Conservation (phyloP, 306 rosid species). For the Lupinus albus region DNA sequence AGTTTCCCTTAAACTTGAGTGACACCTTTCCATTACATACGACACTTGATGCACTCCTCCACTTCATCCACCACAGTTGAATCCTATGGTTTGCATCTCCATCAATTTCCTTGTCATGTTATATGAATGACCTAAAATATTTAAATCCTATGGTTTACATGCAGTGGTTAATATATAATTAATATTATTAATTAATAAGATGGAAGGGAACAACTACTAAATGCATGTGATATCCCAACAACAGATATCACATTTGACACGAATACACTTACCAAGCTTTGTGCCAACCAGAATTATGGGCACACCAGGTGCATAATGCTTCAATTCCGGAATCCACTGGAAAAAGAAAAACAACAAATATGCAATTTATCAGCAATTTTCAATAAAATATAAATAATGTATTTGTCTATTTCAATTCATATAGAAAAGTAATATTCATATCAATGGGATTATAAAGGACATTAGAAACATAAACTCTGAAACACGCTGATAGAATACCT, state of each 20-base stretch:
- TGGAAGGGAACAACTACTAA: background rate
- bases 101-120: no score
- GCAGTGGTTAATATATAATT: background rate
- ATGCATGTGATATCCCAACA: slow-evolving; percentile 6
- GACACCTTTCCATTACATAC: no score
- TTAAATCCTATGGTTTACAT: no score
- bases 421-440: slow-evolving; percentile 6
- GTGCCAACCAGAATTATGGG: slow-evolving; percentile 96
- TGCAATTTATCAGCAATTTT: slow-evolving; percentile 2
- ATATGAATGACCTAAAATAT: no score
- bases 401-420: background rate
- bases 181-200: slow-evolving; percentile 9
- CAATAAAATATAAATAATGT: background rate
- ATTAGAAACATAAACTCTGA: background rate
- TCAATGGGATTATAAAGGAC: slow-evolving; percentile 1
- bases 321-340: slow-evolving; percentile 99
- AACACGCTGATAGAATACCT: slow-evolving; percentile 41
- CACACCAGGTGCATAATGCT: slow-evolving; percentile 99
- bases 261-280: slow-evolving; percentile 72
- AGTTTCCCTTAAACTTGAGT: no score
- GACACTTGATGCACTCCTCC: no score
- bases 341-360: slow-evolving; percentile 42
- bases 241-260: slow-evolving; percentile 32
- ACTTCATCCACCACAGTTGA: no score
- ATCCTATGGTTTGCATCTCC: no score